Evolutionary conservation across 1,284 basidiomycete genomes (phyloP), one percentile per base, ranked within the genome.

Genomic region (Malassezia globosa): DNA sequence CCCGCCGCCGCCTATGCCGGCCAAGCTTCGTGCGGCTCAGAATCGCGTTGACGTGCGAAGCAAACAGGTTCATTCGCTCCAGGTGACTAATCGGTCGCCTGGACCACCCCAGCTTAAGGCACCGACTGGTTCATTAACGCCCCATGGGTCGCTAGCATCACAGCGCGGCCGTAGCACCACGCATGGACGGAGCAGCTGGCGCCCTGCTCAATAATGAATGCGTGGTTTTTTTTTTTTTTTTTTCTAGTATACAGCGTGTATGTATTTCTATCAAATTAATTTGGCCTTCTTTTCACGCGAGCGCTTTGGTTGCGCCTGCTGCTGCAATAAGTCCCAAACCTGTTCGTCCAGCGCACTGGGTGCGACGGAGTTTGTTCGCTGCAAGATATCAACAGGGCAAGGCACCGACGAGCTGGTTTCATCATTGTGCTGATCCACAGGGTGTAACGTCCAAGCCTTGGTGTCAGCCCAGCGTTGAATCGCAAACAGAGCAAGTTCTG

Each of bases 401-500:
- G 41, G 41, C 5, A 18, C 23, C 2, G 16, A 10, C 13, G 18
- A 24, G 18, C 21, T 16, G 23, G 37, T 25, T n/a, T n/a, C n/a
- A n/a, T n/a, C n/a, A n/a, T n/a, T n/a, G n/a, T n/a, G n/a, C 16
- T 31, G 11, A 2, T 31, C 29, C 14, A 37, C 16, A 1, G 23
- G n/a, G 22, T 81, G 76, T 6, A 96, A 74, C 2, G 77, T 78
- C 87, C 90, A 95, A 3, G 77, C 78, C 41, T 83, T 78, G 3
- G 74, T 58, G 26, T 80, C 77, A 0, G 85, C 82, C 18, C 80
- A 78, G 1, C 75, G 74, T 62, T 82, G 84, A 70, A 96, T 84
- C 27, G 94, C 75, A 55, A 87, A 80, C 72, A 94, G 85, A 0
- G 89, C 82, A 4, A 97, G 76, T 64, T 97, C 94, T 56, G 82